phyloP scores from a whole-genome alignment of 495 filamentous ascomycete species.

The Podospora comata region DNA sequence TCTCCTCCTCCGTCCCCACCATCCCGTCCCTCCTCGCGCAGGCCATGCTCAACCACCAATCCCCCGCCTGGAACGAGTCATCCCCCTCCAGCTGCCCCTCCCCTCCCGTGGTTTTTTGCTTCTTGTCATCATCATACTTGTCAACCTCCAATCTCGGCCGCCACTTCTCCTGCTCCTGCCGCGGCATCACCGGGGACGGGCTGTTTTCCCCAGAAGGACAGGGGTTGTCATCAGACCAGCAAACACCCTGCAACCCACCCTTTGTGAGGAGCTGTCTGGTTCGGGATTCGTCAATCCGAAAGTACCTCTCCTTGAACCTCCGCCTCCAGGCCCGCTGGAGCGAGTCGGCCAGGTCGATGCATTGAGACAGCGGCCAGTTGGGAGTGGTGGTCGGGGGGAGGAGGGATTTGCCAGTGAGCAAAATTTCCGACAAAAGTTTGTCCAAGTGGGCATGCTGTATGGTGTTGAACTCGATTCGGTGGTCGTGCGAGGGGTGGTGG shows the following conservation, averaged over 20 bases:
- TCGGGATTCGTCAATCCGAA: conserved; percentile 42
- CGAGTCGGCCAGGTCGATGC: conserved; percentile 27
- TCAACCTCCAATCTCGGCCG: not conserved
- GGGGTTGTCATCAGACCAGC: not conserved
- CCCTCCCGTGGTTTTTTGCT: not conserved
- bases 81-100: conserved; percentile 22
- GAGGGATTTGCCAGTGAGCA: not conserved
- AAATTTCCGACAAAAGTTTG: conserved; percentile 40
- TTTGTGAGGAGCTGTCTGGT: conserved; percentile 4
- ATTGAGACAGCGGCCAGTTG: conserved; percentile 8
- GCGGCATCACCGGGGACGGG: not conserved
- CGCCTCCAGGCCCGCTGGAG: conserved; percentile 40
- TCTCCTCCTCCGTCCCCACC: conserved; percentile 35
- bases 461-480: conserved; percentile 29
- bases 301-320: conserved; percentile 38
- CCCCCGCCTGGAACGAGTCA: not conserved
- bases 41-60: conserved; percentile 49
- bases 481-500: conserved; percentile 10
- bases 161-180: not conserved
- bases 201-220: too few species aligned
- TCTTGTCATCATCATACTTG: not conserved
- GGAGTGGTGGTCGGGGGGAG: conserved; percentile 17
- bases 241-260: not conserved
- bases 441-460: conserved; percentile 44
- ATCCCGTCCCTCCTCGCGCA: conserved; percentile 49